Conservation (phyloP, 805 yeast genomes). For the Barnettozyma vustinii region DNA sequence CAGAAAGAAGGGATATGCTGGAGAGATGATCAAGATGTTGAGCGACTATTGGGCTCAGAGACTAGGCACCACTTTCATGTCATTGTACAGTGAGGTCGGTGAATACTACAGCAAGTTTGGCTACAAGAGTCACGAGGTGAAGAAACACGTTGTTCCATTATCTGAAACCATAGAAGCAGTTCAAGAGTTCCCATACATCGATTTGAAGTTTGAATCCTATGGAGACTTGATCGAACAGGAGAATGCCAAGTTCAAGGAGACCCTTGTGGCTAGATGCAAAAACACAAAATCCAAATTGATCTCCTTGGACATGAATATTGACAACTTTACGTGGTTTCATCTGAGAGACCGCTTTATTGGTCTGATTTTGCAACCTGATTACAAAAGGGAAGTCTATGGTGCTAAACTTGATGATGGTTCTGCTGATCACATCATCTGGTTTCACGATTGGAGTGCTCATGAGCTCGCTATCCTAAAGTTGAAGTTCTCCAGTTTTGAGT, state of each 20-base stretch:
- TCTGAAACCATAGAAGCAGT: neutral
- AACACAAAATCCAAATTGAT: slow-evolving; percentile 17
- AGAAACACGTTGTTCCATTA: slow-evolving; percentile 25
- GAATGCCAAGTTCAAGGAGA: slow-evolving; percentile 16
- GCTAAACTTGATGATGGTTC: slow-evolving; percentile 18
- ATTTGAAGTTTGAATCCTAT: slow-evolving; percentile 29
- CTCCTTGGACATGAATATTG: slow-evolving; percentile 33
- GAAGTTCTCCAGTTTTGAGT: slow-evolving; percentile 14
- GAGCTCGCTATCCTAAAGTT: slow-evolving; percentile 23
- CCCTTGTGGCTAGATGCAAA: slow-evolving; percentile 19
- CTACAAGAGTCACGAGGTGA: slow-evolving; percentile 38
- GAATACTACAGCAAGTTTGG: slow-evolving; percentile 62
- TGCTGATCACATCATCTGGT: slow-evolving; percentile 38
- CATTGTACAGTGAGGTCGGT: slow-evolving; percentile 71
- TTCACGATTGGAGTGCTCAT: slow-evolving; percentile 35
- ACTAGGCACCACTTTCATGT: slow-evolving; percentile 30
- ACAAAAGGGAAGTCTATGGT: slow-evolving; percentile 25
- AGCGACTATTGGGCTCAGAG: slow-evolving; percentile 30
- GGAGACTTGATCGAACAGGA: slow-evolving; percentile 27
- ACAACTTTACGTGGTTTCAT: slow-evolving; percentile 39
- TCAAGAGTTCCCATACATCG: slow-evolving; percentile 15
- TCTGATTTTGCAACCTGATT: slow-evolving; percentile 19
- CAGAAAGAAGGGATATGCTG: slow-evolving; percentile 55
- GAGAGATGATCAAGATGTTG: slow-evolving; percentile 36
- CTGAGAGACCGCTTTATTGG: slow-evolving; percentile 33